A percentile compares a stretch with the other conserved stretches of the same genome.
These are phyloP conservation scores for Eucalyptus tenuipes DNA, from an alignment of 345 rosid species.

Conservation along the genomic window DNA sequence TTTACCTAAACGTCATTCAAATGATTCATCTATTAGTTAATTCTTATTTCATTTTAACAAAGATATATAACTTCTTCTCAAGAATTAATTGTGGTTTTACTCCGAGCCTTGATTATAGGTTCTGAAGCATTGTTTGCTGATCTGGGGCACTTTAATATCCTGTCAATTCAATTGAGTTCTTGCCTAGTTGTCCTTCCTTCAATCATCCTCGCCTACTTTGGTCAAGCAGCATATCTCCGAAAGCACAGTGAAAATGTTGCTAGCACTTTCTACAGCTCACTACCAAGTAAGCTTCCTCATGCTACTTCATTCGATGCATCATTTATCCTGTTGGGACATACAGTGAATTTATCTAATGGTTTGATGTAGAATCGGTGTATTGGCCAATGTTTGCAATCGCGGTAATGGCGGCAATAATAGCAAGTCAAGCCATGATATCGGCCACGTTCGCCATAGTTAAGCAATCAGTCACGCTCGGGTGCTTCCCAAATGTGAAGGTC, in stretches of 20 bases:
- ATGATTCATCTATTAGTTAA: not conserved
- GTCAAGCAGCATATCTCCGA: slow-evolving; percentile 12
- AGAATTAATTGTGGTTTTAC: too few relatives aligned
- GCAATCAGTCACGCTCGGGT: slow-evolving; percentile 12
- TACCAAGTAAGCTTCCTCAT: slow-evolving; percentile 2
- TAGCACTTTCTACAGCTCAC: not conserved
- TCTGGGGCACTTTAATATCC: slow-evolving; percentile 13
- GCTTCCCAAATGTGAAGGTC: slow-evolving; percentile 19
- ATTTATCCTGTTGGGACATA: not conserved
- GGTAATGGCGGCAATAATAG: slow-evolving; percentile 14
- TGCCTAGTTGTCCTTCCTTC: slow-evolving; percentile 6
- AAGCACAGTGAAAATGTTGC: not conserved
- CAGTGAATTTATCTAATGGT: too few relatives aligned
- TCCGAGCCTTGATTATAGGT: slow-evolving; percentile 4
- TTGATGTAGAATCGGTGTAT: slow-evolving; percentile 2
- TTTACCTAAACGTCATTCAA: too few relatives aligned
- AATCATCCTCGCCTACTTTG: slow-evolving; percentile 8
- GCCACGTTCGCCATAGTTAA: slow-evolving; percentile 13
- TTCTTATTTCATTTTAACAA: not conserved
- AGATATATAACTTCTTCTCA: too few relatives aligned
- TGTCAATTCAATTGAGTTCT: slow-evolving; percentile 9
- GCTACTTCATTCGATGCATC: not conserved
- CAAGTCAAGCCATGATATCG: slow-evolving; percentile 18
- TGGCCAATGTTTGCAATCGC: slow-evolving; percentile 21
- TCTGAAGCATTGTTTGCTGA: slow-evolving; percentile 30